Evolutionary conservation across 75 land plant species (phyloP).

Genomic region (Adiantum capillusveneris): DNA sequence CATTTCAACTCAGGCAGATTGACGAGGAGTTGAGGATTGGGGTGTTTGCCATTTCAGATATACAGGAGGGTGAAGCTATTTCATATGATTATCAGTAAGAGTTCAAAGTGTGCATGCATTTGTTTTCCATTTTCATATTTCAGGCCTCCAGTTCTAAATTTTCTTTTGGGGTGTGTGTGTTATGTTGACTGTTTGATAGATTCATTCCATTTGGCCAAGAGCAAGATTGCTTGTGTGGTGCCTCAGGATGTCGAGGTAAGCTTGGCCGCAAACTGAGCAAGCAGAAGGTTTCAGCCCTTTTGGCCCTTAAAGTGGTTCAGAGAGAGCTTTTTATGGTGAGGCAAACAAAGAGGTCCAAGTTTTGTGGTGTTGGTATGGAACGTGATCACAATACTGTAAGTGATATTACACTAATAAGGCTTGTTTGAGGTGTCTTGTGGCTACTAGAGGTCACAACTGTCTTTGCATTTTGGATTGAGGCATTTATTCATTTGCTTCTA

Average conservation of each 20-base stretch:
- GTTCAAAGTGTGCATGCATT: background rate
- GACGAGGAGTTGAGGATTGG: conserved; percentile 92
- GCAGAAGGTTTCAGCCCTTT: conserved; percentile 43
- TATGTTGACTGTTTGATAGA: conserved; percentile 30
- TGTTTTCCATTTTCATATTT: too few species aligned
- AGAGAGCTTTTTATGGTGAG: background rate
- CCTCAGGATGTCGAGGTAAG: conserved; percentile 59
- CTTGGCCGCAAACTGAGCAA: conserved; percentile 60
- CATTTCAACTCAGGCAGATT: conserved; percentile 38
- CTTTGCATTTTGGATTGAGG: background rate
- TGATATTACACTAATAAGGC: too few species aligned
- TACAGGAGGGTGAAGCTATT: conserved; percentile 58
- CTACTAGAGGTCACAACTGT: background rate
- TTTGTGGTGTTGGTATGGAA: background rate
- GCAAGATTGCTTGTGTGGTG: conserved; percentile 87
- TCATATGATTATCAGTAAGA: conserved; percentile 94
- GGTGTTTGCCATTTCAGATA: conserved; percentile 72
- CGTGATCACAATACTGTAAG: background rate
- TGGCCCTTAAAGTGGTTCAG: conserved; percentile 28
- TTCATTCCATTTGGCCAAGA: conserved; percentile 96
- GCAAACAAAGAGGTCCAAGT: conserved; percentile 10
- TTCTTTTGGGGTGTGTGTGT: too few species aligned
- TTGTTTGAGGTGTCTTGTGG: too few species aligned
- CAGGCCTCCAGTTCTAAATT: too few species aligned
- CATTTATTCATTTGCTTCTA: background rate